These are phyloP conservation scores for Aspergillus sp. DNA, from an alignment of 2,329 filamentous ascomycete species.

Conservation along the genomic window DNA sequence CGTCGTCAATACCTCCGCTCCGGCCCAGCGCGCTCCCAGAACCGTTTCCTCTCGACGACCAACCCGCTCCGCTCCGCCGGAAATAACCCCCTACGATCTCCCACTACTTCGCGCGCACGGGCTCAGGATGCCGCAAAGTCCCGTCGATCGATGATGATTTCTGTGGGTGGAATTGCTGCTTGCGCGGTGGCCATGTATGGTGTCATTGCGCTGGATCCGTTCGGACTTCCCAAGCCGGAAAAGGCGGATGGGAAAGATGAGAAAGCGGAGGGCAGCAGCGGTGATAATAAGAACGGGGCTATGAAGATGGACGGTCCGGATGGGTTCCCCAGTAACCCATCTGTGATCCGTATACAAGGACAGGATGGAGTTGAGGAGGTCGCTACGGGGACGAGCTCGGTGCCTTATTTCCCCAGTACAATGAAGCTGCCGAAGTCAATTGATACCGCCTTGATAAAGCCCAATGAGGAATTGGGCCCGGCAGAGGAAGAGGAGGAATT, in stretches of 20 bases:
- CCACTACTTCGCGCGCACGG: conserved; percentile 7
- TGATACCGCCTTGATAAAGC: conserved; percentile 25
- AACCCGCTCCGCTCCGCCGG: conserved; percentile 18
- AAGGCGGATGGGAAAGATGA: conserved; percentile 9
- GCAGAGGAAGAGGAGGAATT: conserved; percentile 61
- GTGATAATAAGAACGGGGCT: conserved; percentile 9
- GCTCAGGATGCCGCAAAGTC: conserved; percentile 22
- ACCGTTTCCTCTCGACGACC: conserved; percentile 23
- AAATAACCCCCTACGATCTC: conserved; percentile 25
- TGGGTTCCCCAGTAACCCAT: conserved; percentile 29
- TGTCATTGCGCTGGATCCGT: conserved; percentile 33
- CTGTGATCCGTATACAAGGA: conserved; percentile 37
- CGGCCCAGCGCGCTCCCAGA: conserved; percentile 1
- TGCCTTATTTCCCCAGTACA: conserved; percentile 72
- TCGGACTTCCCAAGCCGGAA: conserved; percentile 16
- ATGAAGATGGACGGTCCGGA: conserved; percentile 38
- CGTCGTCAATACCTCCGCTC: conserved; percentile 13
- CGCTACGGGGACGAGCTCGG: conserved; percentile 73
- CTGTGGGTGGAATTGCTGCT: conserved; percentile 32
- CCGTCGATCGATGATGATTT: conserved; percentile 27
- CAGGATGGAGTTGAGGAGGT: conserved; percentile 67
- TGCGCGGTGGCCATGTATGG: conserved; percentile 39
- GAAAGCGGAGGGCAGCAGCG: conserved; percentile 5
- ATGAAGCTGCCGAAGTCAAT: conserved; percentile 56
- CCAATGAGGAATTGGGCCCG: conserved; percentile 32